These are phyloP conservation scores for Nepenthes gracilis DNA, from an alignment of 148 eudicot species.

Conservation along the genomic window DNA sequence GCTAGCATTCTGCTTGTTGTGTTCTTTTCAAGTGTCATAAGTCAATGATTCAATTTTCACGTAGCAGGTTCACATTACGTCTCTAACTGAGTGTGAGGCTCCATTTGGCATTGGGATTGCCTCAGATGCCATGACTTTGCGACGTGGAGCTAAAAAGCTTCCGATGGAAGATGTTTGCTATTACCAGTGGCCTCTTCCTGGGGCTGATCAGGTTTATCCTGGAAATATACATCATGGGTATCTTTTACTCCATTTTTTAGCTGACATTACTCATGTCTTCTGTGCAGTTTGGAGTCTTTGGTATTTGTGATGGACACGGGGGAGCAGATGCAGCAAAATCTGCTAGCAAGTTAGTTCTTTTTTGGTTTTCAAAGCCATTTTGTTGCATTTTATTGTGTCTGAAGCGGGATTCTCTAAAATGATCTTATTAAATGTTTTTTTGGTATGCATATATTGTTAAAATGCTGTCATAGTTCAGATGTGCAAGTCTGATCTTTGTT, in stretches of 20 bases:
- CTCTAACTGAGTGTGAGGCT: conserved; percentile 34
- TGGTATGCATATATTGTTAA: too few species aligned
- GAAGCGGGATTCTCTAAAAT: too few species aligned
- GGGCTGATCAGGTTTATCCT: conserved; percentile 56
- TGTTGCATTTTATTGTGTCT: not conserved
- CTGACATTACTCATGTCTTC: conserved; percentile 8
- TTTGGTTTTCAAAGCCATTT: not conserved
- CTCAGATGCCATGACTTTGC: conserved; percentile 86
- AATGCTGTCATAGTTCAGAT: too few species aligned
- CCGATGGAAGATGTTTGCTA: conserved; percentile 95
- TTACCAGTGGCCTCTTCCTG: conserved; percentile 79
- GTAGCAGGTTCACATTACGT: conserved; percentile 65
- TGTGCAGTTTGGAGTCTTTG: conserved; percentile 89
- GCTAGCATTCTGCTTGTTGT: not conserved
- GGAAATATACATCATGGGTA: not conserved
- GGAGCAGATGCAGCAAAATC: conserved; percentile 76
- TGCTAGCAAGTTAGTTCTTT: conserved; percentile 74
- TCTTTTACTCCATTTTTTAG: not conserved
- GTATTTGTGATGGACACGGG: conserved; percentile 95
- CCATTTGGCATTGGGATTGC: conserved; percentile 88
- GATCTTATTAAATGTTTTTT: too few species aligned
- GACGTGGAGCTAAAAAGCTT: conserved; percentile 84
- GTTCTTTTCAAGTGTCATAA: not conserved
- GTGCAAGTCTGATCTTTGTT: too few species aligned
- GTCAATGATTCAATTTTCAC: not conserved